Percentiles rank a stretch among this genome's conserved stretches.
Evolutionary conservation across 192 early-diverging fungal genomes (phyloP).

Genomic region (Rhizoclosmatium sp.): DNA sequence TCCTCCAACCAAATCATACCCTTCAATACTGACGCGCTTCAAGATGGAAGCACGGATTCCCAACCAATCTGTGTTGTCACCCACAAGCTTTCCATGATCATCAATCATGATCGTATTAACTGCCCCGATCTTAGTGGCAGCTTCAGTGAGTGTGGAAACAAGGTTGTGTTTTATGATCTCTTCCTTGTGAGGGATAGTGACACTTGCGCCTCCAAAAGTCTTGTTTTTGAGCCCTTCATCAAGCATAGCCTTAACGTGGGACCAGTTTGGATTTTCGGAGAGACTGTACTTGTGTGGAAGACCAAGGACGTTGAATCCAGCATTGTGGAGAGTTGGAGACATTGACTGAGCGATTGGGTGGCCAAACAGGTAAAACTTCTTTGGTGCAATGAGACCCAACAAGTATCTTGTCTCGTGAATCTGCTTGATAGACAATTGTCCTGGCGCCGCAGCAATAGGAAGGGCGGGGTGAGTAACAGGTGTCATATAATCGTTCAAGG

Average conservation of each 20-base stretch:
- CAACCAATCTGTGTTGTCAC: conserved; percentile 97
- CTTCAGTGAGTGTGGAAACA: conserved; percentile 73
- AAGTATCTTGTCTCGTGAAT: conserved; percentile 77
- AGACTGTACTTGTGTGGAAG: conserved; percentile 84
- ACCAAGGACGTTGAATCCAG: conserved; percentile 84
- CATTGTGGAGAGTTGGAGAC: conserved; percentile 93
- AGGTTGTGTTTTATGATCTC: conserved; percentile 73
- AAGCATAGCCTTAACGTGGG: conserved; percentile 58
- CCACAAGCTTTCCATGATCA: conserved; percentile 60
- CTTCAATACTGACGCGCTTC: conserved; percentile 7
- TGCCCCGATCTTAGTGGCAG: conserved; percentile 89
- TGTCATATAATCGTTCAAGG: conserved; percentile 88
- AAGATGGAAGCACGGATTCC: conserved; percentile 78
- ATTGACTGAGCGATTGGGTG: conserved; percentile 88
- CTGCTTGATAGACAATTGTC: conserved; percentile 85
- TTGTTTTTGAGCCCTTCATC: conserved; percentile 37
- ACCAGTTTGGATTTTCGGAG: conserved; percentile 71
- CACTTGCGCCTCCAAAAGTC: conserved; percentile 91
- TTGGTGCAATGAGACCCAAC: conserved; percentile 72
- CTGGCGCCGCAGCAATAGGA: conserved; percentile 86
- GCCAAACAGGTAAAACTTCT: conserved; percentile 87
- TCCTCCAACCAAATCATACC: conserved; percentile 63
- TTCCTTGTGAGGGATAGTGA: conserved; percentile 96
- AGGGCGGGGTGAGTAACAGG: conserved; percentile 91
- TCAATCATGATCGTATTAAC: conserved; percentile 81